These are phyloP conservation scores for Neofusicoccum sp. DNA, from an alignment of 2,329 filamentous ascomycete genomes.

Conservation along the genomic window DNA sequence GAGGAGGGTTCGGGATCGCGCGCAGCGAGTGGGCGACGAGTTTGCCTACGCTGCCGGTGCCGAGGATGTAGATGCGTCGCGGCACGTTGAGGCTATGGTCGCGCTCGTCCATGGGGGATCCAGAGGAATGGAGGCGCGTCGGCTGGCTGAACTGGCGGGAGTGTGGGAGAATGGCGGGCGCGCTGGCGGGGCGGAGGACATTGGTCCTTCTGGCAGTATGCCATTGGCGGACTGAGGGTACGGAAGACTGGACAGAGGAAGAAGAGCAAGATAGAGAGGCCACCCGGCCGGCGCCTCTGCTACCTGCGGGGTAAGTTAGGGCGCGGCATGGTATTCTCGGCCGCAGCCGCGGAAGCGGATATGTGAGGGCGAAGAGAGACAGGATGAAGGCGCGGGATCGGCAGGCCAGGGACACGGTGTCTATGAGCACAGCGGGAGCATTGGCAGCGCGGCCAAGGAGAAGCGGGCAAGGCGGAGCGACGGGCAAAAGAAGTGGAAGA, in stretches of 20 bases:
- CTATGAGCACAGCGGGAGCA: background rate
- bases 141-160: background rate
- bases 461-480: no score
- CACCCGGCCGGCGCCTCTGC: constrained; percentile 46
- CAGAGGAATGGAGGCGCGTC: background rate
- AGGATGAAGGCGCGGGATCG: constrained; percentile 39
- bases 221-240: no score
- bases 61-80: constrained; percentile 70
- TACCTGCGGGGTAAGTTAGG: constrained; percentile 46
- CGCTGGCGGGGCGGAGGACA: background rate
- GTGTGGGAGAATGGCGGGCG: background rate
- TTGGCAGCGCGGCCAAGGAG: background rate
- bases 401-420: background rate
- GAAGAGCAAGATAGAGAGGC: constrained; percentile 31
- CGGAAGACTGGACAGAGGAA: background rate
- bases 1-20: constrained; percentile 63
- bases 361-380: constrained; percentile 43
- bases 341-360: constrained; percentile 48
- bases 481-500: background rate
- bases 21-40: constrained; percentile 76
- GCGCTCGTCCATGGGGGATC: background rate
- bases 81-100: background rate
- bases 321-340: constrained; percentile 46
- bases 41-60: constrained; percentile 78
- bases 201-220: background rate